Percentiles rank a stretch among this genome's conserved stretches.
phyloP scores from a whole-genome alignment of 805 yeast species.

The Kuraishia ogatae region DNA sequence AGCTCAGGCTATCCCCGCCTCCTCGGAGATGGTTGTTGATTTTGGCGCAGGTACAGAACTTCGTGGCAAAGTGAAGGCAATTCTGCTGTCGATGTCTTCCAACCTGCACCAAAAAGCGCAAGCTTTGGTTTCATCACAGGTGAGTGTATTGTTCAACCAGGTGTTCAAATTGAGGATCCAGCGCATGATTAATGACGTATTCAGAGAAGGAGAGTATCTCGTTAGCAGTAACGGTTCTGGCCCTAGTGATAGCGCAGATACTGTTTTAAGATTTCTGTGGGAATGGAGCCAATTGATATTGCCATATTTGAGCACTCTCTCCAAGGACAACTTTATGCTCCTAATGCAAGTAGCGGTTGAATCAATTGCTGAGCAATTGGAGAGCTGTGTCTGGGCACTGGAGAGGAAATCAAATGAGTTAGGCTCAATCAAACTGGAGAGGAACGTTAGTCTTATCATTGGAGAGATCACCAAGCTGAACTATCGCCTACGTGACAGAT shows the following conservation, averaged over 20 bases:
- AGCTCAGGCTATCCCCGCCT: constrained; percentile 2
- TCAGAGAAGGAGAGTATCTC: constrained; percentile 31
- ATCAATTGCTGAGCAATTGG: constrained; percentile 48
- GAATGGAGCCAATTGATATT: constrained; percentile 58
- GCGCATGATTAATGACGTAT: constrained; percentile 24
- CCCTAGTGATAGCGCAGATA: constrained; percentile 9
- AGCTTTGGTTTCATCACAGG: background rate
- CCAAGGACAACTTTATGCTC: constrained; percentile 35
- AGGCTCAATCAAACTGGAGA: constrained; percentile 78
- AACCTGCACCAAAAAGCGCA: constrained; percentile 1
- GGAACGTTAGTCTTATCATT: constrained; percentile 69
- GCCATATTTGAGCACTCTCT: constrained; percentile 42
- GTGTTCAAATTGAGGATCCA: constrained; percentile 26
- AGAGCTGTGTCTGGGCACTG: constrained; percentile 57
- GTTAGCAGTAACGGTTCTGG: constrained; percentile 8
- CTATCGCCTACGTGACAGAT: constrained; percentile 70
- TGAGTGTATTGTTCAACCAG: constrained; percentile 29
- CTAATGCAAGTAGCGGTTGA: constrained; percentile 42
- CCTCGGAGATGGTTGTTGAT: background rate
- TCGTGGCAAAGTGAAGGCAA: background rate
- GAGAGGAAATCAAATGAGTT: constrained; percentile 67
- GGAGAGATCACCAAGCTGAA: constrained; percentile 63
- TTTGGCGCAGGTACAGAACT: background rate
- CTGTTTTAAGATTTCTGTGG: constrained; percentile 40
- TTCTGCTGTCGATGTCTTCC: background rate